A percentile compares a stretch with the other conserved stretches of the same genome.
Evolutionary conservation across 2,329 filamentous ascomycete genomes (phyloP).

Genomic region (Xylaria sp.): DNA sequence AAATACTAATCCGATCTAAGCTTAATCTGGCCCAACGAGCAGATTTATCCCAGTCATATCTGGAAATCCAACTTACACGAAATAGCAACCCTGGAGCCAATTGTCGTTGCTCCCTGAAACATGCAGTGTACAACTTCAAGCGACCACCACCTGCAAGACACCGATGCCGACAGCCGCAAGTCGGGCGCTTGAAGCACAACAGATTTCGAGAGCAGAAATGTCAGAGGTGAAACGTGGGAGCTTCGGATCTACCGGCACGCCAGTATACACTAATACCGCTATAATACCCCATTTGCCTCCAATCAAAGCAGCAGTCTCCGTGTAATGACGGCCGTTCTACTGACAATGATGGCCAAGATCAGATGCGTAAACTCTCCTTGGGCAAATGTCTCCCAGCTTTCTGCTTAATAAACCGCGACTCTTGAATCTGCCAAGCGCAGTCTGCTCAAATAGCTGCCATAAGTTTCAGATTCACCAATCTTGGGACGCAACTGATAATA

Average conservation of each 20-base stretch:
- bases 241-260: neutral
- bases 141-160: neutral
- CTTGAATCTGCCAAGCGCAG: neutral
- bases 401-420: neutral
- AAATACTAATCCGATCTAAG: neutral
- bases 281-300: neutral
- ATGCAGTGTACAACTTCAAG: neutral
- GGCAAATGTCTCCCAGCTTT: neutral
- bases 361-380: neutral
- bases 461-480: neutral
- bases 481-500: neutral
- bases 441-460: neutral
- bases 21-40: conserved; percentile 3
- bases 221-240: neutral
- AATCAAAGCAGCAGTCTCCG: neutral
- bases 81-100: neutral
- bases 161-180: neutral
- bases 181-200: neutral
- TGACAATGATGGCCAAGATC: neutral
- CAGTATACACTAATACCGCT: neutral
- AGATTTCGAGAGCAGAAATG: neutral
- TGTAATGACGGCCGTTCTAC: neutral
- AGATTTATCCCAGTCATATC: conserved; percentile 4
- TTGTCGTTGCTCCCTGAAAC: neutral
- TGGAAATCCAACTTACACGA: neutral